Base-by-base conservation (phyloP, 768 basidiomycete genomes). In the Cystofilobasidium bisporidii region DNA sequence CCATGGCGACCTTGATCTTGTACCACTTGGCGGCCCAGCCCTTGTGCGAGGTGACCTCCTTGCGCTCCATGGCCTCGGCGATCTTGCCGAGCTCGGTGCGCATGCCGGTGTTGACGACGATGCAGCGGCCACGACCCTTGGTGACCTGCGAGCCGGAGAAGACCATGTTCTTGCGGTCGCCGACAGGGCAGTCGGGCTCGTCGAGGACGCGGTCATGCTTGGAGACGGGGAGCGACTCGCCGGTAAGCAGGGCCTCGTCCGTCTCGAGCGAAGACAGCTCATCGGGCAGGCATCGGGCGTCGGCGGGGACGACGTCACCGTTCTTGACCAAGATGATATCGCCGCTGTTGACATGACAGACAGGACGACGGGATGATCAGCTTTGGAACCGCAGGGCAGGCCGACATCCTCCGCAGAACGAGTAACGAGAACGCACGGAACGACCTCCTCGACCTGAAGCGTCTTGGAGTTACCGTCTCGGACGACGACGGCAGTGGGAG, bases 201-300 rank as follows among this genome's bases (percentile, higher is more conserved):
- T 73, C 73, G 8, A 71, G 61, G 6, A 75, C 69, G 50, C 78
- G 75, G 17, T 74, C 74, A 30, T 72, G 77, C 73, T 83, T 83
- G 62, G 72, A 72, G n/a, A 83, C 82, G 53, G 82, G 82, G 41
- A 82, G 71, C 18, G 81, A 81, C 73, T 83, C 82, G 66, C 82
- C 82, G 0, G 82, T 84, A 55, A 84, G 74, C 18, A 83, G 77
- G 30, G 81, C 81, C 70, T 84, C 82, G 45, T 81, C 81, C 30
- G 79, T 75, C 72, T 82, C 82, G 38, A 82, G 75, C 70, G 82
- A 81, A 22, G 80, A 80, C 47, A 69, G 57, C 61, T 71, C 68
- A 11, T 79, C 79, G 20, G 77, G 74, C 38, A 82, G 73, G 5
- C 83, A 74, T n/a, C 82, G 74, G 38, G 72, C 76, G 60, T 78